Base-by-base conservation (phyloP, 345 rosid genomes). In the Clausena lansium region DNA sequence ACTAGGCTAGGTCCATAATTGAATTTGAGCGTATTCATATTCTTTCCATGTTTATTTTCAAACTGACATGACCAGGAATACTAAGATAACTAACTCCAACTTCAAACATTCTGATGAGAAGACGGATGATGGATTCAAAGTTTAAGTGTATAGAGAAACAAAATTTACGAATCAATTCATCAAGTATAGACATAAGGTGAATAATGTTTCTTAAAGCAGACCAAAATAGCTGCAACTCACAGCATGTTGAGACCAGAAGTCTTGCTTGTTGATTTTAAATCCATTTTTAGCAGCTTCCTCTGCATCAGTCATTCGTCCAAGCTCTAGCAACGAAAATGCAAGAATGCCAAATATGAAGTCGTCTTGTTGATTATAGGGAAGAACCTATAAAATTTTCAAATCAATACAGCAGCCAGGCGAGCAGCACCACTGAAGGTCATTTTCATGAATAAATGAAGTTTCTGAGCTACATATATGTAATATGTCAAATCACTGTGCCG, bases 191-290 rank as follows among this genome's bases (percentile, higher is more conserved):
- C 14, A n/a, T 36, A 57, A 20, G 7, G 32, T 14, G 68, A 71
- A 15, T 4, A n/a, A 67, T n/a, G 28, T 35, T 41, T 19, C 33
- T 52, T 30, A 68, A 77, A 74, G 54, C 9, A 55, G 52, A 67
- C 67, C 11, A 62, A 28, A 62, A 47, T 32, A 58, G 78, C 24
- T 33, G 58, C 25, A 76, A 88, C 98, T 87, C 76, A 95, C 98
- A 78, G 90, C 90, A 84, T 95, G 98, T 73, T 93, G 98, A 13
- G 96, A 84, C 98, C 97, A 93, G 41, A 82, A 87, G 80, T 95
- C 99, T 63, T 88, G 83, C 70, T 83, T 84, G 81, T 89, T 91
- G 73, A 93, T 91, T 83, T 89, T 92, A 81, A 66, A 85, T 77
- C 93, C 98, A 81, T 84, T 93, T 78, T 84, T 87, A 25, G 95